phyloP scores from a whole-genome alignment of 768 basidiomycete genomes.

The Naganishia onofrii region DNA sequence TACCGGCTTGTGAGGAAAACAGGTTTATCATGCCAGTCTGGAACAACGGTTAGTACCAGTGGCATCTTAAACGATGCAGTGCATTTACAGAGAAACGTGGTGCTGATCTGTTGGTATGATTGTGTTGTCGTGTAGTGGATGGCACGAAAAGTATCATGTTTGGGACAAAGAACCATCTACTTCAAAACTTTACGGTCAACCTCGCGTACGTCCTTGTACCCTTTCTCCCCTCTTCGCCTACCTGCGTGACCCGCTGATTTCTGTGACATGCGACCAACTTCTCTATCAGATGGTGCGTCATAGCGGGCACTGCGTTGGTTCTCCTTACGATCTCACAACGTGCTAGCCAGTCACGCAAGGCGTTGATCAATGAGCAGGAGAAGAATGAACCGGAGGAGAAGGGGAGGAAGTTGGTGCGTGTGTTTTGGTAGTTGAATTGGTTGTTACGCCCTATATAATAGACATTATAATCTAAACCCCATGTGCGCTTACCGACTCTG shows the following conservation, averaged over 20 bases:
- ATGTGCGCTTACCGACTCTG: background rate
- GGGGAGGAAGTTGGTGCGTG: background rate
- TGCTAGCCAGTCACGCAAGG: background rate
- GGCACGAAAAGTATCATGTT: constrained; percentile 49
- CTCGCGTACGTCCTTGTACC: constrained; percentile 37
- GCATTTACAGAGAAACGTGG: background rate
- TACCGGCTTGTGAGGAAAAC: background rate
- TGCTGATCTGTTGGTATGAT: background rate
- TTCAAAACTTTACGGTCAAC: constrained; percentile 49
- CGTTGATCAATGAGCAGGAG: constrained; percentile 10
- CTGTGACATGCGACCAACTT: background rate
- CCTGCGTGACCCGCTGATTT: background rate
- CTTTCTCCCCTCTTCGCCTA: too few relatives aligned
- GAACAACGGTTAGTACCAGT: constrained; percentile 39
- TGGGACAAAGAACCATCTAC: constrained; percentile 49
- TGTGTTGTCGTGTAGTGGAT: constrained; percentile 32
- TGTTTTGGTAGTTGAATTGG: constrained; percentile 9
- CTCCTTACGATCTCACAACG: background rate
- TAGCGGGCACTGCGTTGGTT: background rate
- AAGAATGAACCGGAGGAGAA: background rate
- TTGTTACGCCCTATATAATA: too few relatives aligned
- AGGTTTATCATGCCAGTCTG: constrained; percentile 42
- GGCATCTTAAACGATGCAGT: background rate
- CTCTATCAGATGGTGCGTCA: constrained; percentile 13
- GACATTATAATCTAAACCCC: too few relatives aligned